Base-by-base conservation (phyloP, 2,329 filamentous ascomycete species). In the Stemphylium beticola region DNA sequence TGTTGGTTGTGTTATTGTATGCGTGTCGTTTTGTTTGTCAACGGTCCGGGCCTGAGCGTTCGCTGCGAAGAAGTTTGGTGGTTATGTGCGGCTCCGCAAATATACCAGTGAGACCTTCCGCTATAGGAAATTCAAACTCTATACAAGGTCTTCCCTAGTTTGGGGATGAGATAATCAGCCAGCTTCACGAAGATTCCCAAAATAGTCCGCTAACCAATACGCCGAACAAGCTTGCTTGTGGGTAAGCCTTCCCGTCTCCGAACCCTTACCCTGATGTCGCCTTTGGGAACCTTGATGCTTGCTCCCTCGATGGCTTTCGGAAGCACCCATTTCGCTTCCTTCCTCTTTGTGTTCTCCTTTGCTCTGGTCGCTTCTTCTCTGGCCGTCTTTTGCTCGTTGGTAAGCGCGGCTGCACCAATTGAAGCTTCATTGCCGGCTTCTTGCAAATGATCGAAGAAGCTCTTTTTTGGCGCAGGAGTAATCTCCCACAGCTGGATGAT, bases 251-350 rank as follows among this genome's bases (percentile, higher is more conserved):
- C 67, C 47, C 71, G 61, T 53, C 77, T 73, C 46, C 74, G 80
- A 47, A 88, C 76, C 68, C 80, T 81, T 3, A 86, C 85, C 47
- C 81, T 78, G 7, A 85, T 73, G 62, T 86, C 81, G 12, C 75
- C 75, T 39, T 71, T 77, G 9, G 85, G 85, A 52, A 78, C 74
- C 61, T 79, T 82, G 12, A 84, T 80, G 48, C 77, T 80, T 5
- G 79, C 80, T 18, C 67, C 58, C 76, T 78, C 62, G 67, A 76
- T 65, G 79, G 77, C 36, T 71, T 74, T 58, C 0, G 86, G 85
- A 38, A 87, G 74, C 15, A 75, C 74, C 79, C 84, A 85, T 55
- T 61, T 69, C 36, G 46, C 60, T 7, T 49, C 47, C 26, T 59
- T 62, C 37, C 32, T 52, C 42, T 48, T 58, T 39, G 43, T 54